Evolutionary conservation across 345 rosid genomes (phyloP), one percentile per base, ranked within the genome.

Genomic region (Streptanthus diversifolius): DNA sequence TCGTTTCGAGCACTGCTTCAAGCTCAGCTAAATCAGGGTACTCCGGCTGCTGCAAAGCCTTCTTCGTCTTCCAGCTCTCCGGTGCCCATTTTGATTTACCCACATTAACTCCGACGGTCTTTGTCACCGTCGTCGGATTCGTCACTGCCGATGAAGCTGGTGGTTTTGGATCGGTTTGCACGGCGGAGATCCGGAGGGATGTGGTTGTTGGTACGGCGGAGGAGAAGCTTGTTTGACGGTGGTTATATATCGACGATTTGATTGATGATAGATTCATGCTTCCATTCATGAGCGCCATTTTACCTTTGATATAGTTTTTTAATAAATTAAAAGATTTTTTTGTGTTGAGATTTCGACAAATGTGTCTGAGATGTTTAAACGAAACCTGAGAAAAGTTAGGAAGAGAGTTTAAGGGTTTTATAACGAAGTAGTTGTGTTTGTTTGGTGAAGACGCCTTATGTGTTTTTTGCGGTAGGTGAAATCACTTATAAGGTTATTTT

Each of bases 41-140:
- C 52, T 86, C 88, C 13, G 91, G 88, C 5, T 83, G 87, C 69
- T 87, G 91, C 49, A 83, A 73, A 15, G 88, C 91, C 27, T 73
- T 85, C 80, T 74, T 87, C 49, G 70, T 29, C 74, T 69, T 85
- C 91, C 89, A 85, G 74, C 87, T 82, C 68, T 82, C 89, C 25
- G 74, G 71, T 49, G 53, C 43, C 91, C 89, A 87, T 77, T 63
- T 79, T 4, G 66, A 62, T 67, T 66, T 67, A 44, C 69, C 53
- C 45, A 68, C 74, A 61, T 78, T 78, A 24, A 54, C 74, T 4
- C 53, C 75, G 2, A 41, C 68, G 51, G 70, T 2, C 35, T 73
- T 77, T 24, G 66, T 48, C 36, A 30, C 47, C 59, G 64, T 17
- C 36, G 76, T 1, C 0, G 74, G 63, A 39, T 74, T 21, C 24